Evolutionary conservation across 768 basidiomycete species (phyloP).

Genomic region (Boletus rubroflammeus): DNA sequence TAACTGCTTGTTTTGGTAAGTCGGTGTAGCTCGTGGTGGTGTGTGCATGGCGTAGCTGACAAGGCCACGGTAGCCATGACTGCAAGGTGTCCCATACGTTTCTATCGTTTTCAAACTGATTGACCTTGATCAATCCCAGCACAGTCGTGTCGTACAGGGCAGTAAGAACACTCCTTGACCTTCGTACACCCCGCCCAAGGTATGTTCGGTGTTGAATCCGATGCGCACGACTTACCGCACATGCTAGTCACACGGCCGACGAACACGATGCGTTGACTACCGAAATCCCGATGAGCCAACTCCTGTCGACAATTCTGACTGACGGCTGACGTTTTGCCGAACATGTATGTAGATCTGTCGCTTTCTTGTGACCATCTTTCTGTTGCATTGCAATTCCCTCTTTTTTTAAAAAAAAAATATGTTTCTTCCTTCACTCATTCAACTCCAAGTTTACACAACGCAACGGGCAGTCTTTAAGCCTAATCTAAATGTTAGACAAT

Average conservation of each 20-base stretch:
- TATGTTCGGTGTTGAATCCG: neutral
- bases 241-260: neutral
- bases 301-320: neutral
- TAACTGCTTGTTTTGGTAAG: constrained; percentile 4
- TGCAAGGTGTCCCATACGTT: neutral
- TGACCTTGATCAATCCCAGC: neutral
- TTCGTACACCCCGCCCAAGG: neutral
- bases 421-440: neutral
- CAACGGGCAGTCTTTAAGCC: too few relatives aligned
- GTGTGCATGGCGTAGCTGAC: neutral
- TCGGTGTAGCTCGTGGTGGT: neutral
- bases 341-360: neutral
- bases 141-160: neutral
- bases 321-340: neutral
- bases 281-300: neutral
- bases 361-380: neutral
- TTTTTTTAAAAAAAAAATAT: too few relatives aligned
- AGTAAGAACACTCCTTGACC: neutral
- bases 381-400: neutral
- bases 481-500: too few relatives aligned
- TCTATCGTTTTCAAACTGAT: neutral
- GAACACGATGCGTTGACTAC: neutral
- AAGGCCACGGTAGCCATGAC: neutral
- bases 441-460: too few relatives aligned
- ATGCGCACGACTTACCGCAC: neutral